phyloP scores from a whole-genome alignment of 73 alveolate species.

The Paramecium sexaurelia region DNA sequence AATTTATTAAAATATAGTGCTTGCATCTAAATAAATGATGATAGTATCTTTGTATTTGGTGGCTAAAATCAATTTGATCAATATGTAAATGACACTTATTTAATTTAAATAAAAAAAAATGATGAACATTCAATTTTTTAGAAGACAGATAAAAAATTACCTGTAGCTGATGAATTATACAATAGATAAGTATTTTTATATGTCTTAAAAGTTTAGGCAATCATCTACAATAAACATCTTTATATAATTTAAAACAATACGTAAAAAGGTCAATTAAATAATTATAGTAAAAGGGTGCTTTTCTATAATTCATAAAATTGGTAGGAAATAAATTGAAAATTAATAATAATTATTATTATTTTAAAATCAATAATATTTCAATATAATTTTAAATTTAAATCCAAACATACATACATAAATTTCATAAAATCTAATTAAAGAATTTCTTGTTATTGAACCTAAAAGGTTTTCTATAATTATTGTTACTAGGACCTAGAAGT shows the following conservation, averaged over 20 bases:
- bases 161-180: slow-evolving; percentile 27
- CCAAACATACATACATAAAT: not conserved
- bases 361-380: too few species aligned
- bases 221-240: not conserved
- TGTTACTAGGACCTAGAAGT: not conserved
- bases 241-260: not conserved
- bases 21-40: not conserved
- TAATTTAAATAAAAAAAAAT: not conserved
- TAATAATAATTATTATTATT: too few species aligned
- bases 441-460: slow-evolving; percentile 11
- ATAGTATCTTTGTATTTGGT: slow-evolving; percentile 36
- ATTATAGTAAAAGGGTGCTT: too few species aligned
- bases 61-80: not conserved
- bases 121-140: not conserved
- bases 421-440: not conserved
- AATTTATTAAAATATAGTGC: not conserved
- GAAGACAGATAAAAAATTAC: not conserved
- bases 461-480: not conserved
- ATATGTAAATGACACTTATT: not conserved
- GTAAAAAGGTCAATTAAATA: not conserved
- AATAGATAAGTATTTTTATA: not conserved
- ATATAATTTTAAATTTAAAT: not conserved
- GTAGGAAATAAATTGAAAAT: too few species aligned
- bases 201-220: not conserved
- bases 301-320: too few species aligned